Percentiles rank a stretch among this genome's conserved stretches.
Evolutionary conservation across 1,284 basidiomycete genomes (phyloP).

Genomic region (Lentinus polychrous): DNA sequence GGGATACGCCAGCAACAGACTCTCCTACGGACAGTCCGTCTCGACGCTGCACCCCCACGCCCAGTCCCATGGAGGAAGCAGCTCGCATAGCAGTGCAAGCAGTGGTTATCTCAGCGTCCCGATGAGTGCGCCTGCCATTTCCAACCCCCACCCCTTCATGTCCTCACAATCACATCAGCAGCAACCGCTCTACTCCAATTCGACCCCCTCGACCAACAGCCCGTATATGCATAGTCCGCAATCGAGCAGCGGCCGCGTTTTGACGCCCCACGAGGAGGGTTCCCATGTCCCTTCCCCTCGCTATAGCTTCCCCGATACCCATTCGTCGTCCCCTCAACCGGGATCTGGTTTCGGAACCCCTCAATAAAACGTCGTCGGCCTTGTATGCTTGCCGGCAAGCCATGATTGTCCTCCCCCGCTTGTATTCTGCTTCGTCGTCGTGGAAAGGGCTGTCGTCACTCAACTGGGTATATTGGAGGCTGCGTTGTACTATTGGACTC

Average conservation of each 20-base stretch:
- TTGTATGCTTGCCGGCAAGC: no score
- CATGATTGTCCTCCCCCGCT: no score
- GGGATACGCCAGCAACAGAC: conserved; percentile 17
- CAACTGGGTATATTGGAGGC: no score
- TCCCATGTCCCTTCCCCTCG: conserved; percentile 1
- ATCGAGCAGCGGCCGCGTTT: conserved; percentile 16
- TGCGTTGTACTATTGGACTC: no score
- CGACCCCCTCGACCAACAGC: conserved; percentile 12
- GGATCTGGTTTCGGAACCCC: conserved; percentile 30
- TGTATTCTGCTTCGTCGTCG: no score
- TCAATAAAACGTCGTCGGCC: conserved; percentile 13
- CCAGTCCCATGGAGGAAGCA: conserved; percentile 8
- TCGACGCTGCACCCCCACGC: conserved; percentile 17
- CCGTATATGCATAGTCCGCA: conserved; percentile 15
- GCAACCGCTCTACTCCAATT: conserved; percentile 16
- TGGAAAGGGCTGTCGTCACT: no score
- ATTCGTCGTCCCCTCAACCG: conserved; percentile 27
- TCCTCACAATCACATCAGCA: conserved; percentile 17
- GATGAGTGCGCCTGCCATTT: conserved; percentile 17
- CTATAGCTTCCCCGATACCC: conserved; percentile 11
- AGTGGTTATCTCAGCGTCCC: conserved; percentile 20
- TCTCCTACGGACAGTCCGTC: conserved; percentile 18
- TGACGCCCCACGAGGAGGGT: conserved; percentile 16
- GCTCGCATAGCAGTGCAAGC: conserved; percentile 9
- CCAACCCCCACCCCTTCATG: conserved; percentile 14